Percentiles rank a stretch among this genome's conserved stretches.
phyloP scores from a whole-genome alignment of 2,329 filamentous ascomycete genomes.

The Didymella arachidicola region DNA sequence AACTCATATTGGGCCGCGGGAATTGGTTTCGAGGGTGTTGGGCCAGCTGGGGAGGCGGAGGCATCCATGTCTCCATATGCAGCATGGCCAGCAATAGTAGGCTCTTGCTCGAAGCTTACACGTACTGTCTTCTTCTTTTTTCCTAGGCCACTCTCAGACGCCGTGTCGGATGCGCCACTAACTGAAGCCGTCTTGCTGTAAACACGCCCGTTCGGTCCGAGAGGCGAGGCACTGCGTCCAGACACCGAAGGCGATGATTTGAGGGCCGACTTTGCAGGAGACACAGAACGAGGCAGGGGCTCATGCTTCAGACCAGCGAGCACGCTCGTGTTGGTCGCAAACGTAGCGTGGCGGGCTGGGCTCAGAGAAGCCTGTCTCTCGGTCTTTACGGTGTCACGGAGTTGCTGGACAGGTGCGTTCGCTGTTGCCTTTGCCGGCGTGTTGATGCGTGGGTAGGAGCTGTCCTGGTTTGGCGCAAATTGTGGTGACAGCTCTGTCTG shows the following conservation, averaged over 20 bases:
- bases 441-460: slow-evolving; percentile 35
- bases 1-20: slow-evolving; percentile 64
- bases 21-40: slow-evolving; percentile 56
- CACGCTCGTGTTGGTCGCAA: slow-evolving; percentile 65
- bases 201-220: slow-evolving; percentile 60
- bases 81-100: slow-evolving; percentile 61
- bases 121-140: slow-evolving; percentile 67
- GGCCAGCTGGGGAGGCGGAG: slow-evolving; percentile 31
- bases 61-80: slow-evolving; percentile 34
- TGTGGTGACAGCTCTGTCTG: slow-evolving; percentile 31
- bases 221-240: slow-evolving; percentile 54
- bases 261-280: slow-evolving; percentile 78
- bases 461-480: slow-evolving; percentile 36
- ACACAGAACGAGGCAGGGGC: slow-evolving; percentile 74
- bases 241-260: slow-evolving; percentile 69
- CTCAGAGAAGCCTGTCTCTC: slow-evolving; percentile 59
- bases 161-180: slow-evolving; percentile 65
- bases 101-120: slow-evolving; percentile 82
- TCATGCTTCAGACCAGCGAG: slow-evolving; percentile 67
- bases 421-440: slow-evolving; percentile 21
- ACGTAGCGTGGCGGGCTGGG: slow-evolving; percentile 73
- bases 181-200: slow-evolving; percentile 52
- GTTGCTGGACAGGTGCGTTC: slow-evolving; percentile 19
- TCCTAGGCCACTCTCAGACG: slow-evolving; percentile 54
- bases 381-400: slow-evolving; percentile 30